Percentiles rank a stretch among this genome's conserved stretches.
Evolutionary conservation across 106 monocot species (phyloP).

Genomic region (Dactylorhiza incarnata): DNA sequence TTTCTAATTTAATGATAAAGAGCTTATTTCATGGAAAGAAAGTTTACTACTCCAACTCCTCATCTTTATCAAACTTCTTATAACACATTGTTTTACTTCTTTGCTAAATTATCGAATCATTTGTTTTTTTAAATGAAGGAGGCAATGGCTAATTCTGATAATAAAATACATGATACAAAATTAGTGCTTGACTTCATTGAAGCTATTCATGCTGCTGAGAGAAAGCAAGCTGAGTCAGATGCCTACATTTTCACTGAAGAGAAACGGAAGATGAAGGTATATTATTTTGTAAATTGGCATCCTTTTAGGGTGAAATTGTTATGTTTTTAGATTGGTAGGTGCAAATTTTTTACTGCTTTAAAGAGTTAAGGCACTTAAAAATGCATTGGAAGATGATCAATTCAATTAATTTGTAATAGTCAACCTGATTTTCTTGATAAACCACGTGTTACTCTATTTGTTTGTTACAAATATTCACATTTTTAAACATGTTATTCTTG

Average conservation of each 20-base stretch:
- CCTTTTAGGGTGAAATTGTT: constrained; percentile 9
- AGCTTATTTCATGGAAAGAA: constrained; percentile 43
- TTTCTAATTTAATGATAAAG: constrained; percentile 10
- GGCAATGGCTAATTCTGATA: constrained; percentile 11
- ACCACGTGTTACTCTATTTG: neutral
- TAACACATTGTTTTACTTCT: neutral
- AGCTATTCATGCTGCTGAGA: constrained; percentile 86
- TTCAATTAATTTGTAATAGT: neutral
- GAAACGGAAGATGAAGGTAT: constrained; percentile 78
- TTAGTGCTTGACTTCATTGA: constrained; percentile 74
- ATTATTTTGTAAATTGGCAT: neutral
- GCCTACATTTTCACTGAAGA: constrained; percentile 70
- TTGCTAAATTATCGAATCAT: constrained; percentile 3
- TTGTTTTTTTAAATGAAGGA: constrained; percentile 20
- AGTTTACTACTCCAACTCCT: constrained; percentile 6
- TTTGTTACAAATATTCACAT: too few species aligned
- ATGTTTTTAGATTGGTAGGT: neutral
- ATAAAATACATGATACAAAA: constrained; percentile 31
- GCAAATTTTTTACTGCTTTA: neutral
- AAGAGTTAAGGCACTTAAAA: neutral
- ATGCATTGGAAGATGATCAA: neutral
- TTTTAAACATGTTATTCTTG: too few species aligned
- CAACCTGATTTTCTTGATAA: neutral
- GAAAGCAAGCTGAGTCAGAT: constrained; percentile 84
- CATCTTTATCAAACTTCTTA: neutral